Evolutionary conservation across 1,284 basidiomycete genomes (phyloP), one percentile per base, ranked within the genome.

Genomic region (Papiliotrema fonsecae): DNA sequence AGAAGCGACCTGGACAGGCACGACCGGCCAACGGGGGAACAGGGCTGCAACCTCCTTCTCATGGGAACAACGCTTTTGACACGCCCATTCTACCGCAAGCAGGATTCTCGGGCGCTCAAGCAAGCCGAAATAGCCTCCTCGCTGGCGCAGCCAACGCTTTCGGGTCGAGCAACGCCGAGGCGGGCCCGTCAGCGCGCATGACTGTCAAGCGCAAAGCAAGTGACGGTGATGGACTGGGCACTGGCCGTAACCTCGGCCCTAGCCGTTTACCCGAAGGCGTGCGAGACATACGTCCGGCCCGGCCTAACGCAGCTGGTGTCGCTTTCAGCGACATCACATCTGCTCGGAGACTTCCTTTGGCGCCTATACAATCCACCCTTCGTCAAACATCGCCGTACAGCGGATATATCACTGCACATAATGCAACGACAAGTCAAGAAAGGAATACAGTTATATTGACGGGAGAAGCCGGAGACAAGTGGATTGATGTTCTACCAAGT

Each of bases 401-500:
- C 9, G 42, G 35, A 58, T 64, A 82, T 13, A 74, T 96, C 38
- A 89, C 96, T 47, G 87, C 78, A 0, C 78, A 83, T 56, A 97
- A 98, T 75, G 78, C 83, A 24, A 83, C 85, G 48, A 78, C 78
- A 22, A 78, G 77, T 13, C 62, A 61, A 45, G 79, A 85, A 82
- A 61, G 47, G 77, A 75, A 52, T 34, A 51, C 42, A 18, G 22
- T 65, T 14, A 40, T 52, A 0, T 57, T 45, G 53, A 21, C 58
- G 75, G 79, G n/a, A 79, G 79, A 81, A 81, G 84, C 72, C 77
- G 84, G 64, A 81, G 69, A 83, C 6, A 80, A 86, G 46, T 97
- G 93, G 92, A 69, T 92, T 45, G 91, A 97, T 70, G 97, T 87
- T 70, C 64, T 91, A 7, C 81, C 87, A 1, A 81, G 80, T 0